Evolutionary conservation across 2,329 filamentous ascomycete species (phyloP).

Genomic region (Hymenoscyphus repandus): DNA sequence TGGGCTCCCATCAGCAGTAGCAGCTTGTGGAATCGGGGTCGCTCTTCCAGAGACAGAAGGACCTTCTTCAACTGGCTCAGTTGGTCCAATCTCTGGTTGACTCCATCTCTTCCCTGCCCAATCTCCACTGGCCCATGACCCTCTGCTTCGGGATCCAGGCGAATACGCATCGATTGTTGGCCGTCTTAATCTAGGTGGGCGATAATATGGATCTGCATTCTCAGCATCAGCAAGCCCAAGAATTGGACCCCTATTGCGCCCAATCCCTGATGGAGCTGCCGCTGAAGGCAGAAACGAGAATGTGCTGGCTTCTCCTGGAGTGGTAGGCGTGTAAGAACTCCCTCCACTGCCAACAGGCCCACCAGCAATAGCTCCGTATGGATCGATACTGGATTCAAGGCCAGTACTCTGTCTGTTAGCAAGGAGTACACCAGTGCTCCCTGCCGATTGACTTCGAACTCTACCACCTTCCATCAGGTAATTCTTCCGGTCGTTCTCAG

Average conservation of each 20-base stretch:
- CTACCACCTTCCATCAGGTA: constrained; percentile 47
- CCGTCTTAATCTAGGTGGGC: constrained; percentile 69
- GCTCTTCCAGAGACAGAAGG: constrained; percentile 38
- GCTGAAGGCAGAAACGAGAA: constrained; percentile 64
- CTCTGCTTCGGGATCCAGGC: constrained; percentile 37
- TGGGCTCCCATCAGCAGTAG: constrained; percentile 23
- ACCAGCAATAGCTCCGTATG: constrained; percentile 33
- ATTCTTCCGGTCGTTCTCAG: constrained; percentile 61
- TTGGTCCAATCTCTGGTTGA: constrained; percentile 26
- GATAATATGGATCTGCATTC: constrained; percentile 75
- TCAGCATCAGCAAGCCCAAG: constrained; percentile 45
- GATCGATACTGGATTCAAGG: constrained; percentile 46
- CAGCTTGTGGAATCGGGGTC: constrained; percentile 42
- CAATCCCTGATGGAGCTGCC: constrained; percentile 20
- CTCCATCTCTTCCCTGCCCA: constrained; percentile 37
- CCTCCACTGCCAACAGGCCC: constrained; percentile 48
- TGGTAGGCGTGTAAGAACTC: constrained; percentile 67
- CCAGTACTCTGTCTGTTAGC: constrained; percentile 45
- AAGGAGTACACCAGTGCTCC: constrained; percentile 55
- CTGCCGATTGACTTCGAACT: constrained; percentile 56
- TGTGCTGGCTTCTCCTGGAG: constrained; percentile 62
- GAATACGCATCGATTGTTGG: constrained; percentile 51
- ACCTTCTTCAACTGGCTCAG: constrained; percentile 38
- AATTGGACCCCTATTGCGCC: constrained; percentile 33
- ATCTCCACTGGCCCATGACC: constrained; percentile 42